Conservation (phyloP, 2,329 filamentous ascomycete species). For the Curvularia hawaiiensis region DNA sequence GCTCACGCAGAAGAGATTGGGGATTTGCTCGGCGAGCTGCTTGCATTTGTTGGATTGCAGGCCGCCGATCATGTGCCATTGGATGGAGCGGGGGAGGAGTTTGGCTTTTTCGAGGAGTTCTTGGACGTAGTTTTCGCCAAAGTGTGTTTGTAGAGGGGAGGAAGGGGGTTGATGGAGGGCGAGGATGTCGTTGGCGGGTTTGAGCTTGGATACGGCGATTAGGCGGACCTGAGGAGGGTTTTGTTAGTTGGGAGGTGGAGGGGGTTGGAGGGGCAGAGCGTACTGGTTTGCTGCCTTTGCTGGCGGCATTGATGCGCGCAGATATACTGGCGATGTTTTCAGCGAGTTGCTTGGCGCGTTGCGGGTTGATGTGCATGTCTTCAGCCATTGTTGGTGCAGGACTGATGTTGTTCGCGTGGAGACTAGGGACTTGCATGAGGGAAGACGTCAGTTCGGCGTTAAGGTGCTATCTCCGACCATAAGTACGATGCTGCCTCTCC, state of each 20-base stretch:
- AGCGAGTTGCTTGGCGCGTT: constrained; percentile 52
- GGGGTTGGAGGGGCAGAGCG: neutral
- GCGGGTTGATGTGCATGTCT: constrained; percentile 49
- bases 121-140: constrained; percentile 89
- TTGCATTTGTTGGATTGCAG: constrained; percentile 95
- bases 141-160: constrained; percentile 67
- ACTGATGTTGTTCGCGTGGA: constrained; percentile 17
- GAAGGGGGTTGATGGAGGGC: constrained; percentile 69
- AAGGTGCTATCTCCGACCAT: constrained; percentile 14
- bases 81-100: constrained; percentile 75
- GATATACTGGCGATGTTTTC: constrained; percentile 52
- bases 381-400: constrained; percentile 37
- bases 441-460: constrained; percentile 27
- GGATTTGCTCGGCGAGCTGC: constrained; percentile 77
- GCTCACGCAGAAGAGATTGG: constrained; percentile 89
- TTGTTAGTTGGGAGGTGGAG: neutral
- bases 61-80: constrained; percentile 97
- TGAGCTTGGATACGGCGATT: constrained; percentile 95
- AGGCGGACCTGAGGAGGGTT: constrained; percentile 68
- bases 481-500: neutral
- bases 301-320: constrained; percentile 49
- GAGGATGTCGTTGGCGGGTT: constrained; percentile 89
- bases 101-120: constrained; percentile 86
- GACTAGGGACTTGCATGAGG: constrained; percentile 4
- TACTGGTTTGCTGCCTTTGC: constrained; percentile 42